Conservation (phyloP, 148 eudicot species). For the Fallopia convolvulus region DNA sequence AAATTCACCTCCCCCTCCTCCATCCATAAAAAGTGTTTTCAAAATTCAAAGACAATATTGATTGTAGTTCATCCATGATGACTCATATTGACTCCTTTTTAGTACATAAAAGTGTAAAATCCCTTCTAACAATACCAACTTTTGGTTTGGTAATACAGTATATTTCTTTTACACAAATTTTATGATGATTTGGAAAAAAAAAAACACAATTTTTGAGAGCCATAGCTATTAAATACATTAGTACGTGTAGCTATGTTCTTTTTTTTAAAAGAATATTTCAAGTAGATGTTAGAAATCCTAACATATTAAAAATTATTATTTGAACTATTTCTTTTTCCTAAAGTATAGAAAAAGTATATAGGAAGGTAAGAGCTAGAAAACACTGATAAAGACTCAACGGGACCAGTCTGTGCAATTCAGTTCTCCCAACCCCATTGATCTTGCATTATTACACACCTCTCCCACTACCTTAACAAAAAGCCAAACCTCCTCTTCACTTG, state of each 20-base stretch:
- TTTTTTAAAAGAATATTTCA: neutral
- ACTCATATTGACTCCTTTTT: neutral
- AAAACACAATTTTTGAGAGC: no score
- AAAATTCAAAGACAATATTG: constrained; percentile 5
- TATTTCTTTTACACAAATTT: no score
- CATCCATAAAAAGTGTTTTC: neutral
- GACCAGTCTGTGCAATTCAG: neutral
- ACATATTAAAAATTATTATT: neutral
- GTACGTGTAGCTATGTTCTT: no score
- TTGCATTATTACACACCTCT: neutral
- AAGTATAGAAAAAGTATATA: neutral
- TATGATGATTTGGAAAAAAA: no score
- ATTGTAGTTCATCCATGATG: constrained; percentile 2
- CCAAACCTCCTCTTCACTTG: neutral
- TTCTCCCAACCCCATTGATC: neutral
- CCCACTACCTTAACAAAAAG: neutral
- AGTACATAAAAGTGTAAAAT: no score
- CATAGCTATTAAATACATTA: no score
- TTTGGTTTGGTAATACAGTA: no score
- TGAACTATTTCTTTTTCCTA: neutral
- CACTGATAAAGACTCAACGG: neutral
- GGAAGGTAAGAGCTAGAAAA: neutral
- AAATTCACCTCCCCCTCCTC: neutral
- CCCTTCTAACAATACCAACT: no score
- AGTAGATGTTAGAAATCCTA: neutral